Percentiles rank a stretch among this genome's conserved stretches.
Evolutionary conservation across 2,329 filamentous ascomycete species (phyloP).

Genomic region (Clathrospora elynae): DNA sequence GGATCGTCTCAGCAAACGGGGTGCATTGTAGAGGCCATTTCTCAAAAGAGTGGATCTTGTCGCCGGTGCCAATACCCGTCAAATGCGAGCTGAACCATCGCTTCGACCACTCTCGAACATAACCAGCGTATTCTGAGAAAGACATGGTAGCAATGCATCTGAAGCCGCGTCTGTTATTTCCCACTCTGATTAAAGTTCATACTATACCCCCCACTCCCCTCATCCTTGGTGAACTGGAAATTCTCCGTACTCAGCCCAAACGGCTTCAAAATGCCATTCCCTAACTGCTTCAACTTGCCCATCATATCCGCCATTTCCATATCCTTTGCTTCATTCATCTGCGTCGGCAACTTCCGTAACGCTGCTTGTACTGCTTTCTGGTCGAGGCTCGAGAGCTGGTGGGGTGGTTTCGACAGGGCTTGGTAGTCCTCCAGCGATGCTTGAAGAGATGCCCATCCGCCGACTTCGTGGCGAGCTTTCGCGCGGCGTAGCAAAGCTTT

Average conservation of each 20-base stretch:
- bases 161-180: conserved; percentile 8
- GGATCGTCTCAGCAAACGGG: too few relatives aligned
- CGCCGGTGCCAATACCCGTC: too few relatives aligned
- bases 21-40: too few relatives aligned
- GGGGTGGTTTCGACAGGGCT: conserved; percentile 62
- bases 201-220: conserved; percentile 87
- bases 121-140: too few relatives aligned
- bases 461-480: conserved; percentile 70
- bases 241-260: conserved; percentile 94
- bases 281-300: conserved; percentile 90
- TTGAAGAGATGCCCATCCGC: conserved; percentile 79
- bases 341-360: conserved; percentile 67
- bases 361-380: conserved; percentile 69
- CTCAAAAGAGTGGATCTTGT: too few relatives aligned
- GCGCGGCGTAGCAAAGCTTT: conserved; percentile 84
- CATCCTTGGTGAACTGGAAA: conserved; percentile 92
- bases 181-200: conserved; percentile 76
- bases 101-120: too few relatives aligned
- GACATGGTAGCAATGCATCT: too few relatives aligned
- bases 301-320: conserved; percentile 95
- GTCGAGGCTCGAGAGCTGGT: conserved; percentile 67
- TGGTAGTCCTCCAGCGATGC: conserved; percentile 83
- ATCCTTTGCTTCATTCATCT: conserved; percentile 78
- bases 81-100: too few relatives aligned
- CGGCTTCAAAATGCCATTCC: conserved; percentile 88